Evolutionary conservation across 345 rosid genomes (phyloP).

Genomic region (Populus davidiana): DNA sequence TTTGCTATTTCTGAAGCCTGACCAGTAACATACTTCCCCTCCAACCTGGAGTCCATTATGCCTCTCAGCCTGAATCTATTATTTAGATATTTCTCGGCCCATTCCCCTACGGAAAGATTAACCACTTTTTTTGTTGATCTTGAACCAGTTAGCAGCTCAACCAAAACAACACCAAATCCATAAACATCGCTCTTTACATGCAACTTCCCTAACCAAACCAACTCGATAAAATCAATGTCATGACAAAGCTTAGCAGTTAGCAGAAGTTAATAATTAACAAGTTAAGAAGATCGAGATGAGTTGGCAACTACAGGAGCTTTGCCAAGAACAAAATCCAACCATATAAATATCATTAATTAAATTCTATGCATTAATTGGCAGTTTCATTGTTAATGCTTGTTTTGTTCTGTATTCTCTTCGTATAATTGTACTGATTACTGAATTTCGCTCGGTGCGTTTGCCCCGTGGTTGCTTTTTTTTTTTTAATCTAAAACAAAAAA

Average conservation of each 20-base stretch:
- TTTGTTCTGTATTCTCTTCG: too few species aligned
- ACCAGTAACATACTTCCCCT: conserved; percentile 5
- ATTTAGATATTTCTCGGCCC: neutral
- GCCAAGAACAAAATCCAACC: too few species aligned
- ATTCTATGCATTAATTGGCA: too few species aligned
- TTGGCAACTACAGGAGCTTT: too few species aligned
- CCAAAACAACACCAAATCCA: conserved; percentile 15
- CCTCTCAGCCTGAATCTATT: neutral
- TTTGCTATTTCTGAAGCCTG: conserved; percentile 1
- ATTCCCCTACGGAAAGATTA: neutral
- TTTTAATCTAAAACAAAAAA: too few species aligned
- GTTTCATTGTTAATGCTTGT: too few species aligned
- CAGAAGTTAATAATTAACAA: too few species aligned
- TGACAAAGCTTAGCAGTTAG: neutral
- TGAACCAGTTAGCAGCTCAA: conserved; percentile 16
- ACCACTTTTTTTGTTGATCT: neutral
- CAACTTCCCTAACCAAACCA: conserved; percentile 9
- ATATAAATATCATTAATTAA: neutral
- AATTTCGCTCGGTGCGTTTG: too few species aligned
- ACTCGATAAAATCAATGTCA: neutral
- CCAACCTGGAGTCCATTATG: conserved; percentile 7
- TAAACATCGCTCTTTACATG: conserved; percentile 14
- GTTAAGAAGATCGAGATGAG: too few species aligned
- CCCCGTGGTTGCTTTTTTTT: too few species aligned
- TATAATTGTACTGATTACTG: too few species aligned